phyloP scores from a whole-genome alignment of 345 rosid species.

The Sisymbrium irio region DNA sequence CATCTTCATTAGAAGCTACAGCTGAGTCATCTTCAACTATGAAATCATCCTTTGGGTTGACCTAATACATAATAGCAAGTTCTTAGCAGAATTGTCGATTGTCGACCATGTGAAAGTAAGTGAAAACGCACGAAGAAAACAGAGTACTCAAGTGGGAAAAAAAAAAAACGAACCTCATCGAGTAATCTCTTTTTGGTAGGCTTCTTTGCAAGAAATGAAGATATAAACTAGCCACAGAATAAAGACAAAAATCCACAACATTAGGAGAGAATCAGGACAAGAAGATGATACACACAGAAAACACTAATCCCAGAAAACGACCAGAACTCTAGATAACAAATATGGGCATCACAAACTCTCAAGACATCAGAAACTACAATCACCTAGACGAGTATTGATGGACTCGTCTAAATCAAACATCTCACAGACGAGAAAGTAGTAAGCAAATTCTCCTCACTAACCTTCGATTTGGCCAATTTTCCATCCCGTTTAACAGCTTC shows the following conservation, averaged over 20 bases:
- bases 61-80: slow-evolving; percentile 39
- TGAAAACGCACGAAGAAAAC: slow-evolving; percentile 14
- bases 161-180: slow-evolving; percentile 55
- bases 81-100: slow-evolving; percentile 18
- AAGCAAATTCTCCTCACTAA: slow-evolving; percentile 28
- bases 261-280: slow-evolving; percentile 10
- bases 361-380: slow-evolving; percentile 9
- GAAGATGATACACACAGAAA: slow-evolving; percentile 7
- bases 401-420: not conserved
- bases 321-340: slow-evolving; percentile 3
- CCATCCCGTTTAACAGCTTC: slow-evolving; percentile 65
- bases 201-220: slow-evolving; percentile 58
- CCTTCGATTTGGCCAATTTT: slow-evolving; percentile 61
- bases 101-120: not conserved
- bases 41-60: slow-evolving; percentile 40
- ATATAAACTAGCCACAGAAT: slow-evolving; percentile 55
- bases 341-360: slow-evolving; percentile 18
- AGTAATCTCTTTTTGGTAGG: slow-evolving; percentile 47
- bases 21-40: slow-evolving; percentile 58
- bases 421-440: slow-evolving; percentile 3
- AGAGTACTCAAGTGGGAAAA: not conserved
- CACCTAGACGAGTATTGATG: slow-evolving; percentile 1
- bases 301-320: not conserved
- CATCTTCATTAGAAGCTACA: slow-evolving; percentile 43
- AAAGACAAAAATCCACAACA: not conserved